Percentiles rank a stretch among this genome's conserved stretches.
phyloP scores from a whole-genome alignment of 768 basidiomycete species.

The Lentinula lateritia region DNA sequence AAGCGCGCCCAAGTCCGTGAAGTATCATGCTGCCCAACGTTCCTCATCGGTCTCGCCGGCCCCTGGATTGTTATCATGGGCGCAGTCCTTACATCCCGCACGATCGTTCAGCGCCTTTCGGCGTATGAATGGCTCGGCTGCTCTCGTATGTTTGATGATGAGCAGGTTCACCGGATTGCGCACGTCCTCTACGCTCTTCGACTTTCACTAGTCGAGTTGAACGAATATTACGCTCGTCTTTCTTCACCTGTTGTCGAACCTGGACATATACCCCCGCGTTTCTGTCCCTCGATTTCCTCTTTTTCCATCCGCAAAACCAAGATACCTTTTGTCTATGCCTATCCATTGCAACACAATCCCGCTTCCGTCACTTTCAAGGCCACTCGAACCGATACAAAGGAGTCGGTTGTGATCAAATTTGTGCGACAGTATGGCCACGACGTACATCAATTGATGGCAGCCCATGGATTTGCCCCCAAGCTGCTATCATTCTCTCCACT shows the following conservation, averaged over 20 bases:
- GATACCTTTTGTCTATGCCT: slow-evolving; percentile 17
- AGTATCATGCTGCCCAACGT: slow-evolving; percentile 23
- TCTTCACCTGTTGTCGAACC: background rate
- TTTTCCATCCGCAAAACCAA: background rate
- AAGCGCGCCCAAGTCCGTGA: slow-evolving; percentile 12
- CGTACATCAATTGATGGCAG: slow-evolving; percentile 20
- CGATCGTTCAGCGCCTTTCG: slow-evolving; percentile 28
- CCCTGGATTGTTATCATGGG: slow-evolving; percentile 28
- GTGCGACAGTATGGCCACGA: slow-evolving; percentile 19
- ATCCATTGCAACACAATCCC: slow-evolving; percentile 11
- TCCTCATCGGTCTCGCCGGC: slow-evolving; percentile 25
- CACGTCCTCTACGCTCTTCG: slow-evolving; percentile 19
- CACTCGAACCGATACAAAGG: background rate
- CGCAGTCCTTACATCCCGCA: slow-evolving; percentile 17
- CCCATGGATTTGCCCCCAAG: slow-evolving; percentile 14
- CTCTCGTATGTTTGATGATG: slow-evolving; percentile 14
- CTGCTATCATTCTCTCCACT: slow-evolving; percentile 17
- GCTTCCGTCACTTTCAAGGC: slow-evolving; percentile 19
- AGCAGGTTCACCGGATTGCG: slow-evolving; percentile 13
- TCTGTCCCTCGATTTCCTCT: slow-evolving; percentile 17
- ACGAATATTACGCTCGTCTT: slow-evolving; percentile 16
- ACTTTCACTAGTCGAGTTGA: slow-evolving; percentile 9
- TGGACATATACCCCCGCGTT: slow-evolving; percentile 13
- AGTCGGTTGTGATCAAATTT: slow-evolving; percentile 27
- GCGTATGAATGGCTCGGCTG: slow-evolving; percentile 25